These are phyloP conservation scores for Stygiomarasmius scandens DNA, from an alignment of 1,284 basidiomycete species.

Conservation along the genomic window DNA sequence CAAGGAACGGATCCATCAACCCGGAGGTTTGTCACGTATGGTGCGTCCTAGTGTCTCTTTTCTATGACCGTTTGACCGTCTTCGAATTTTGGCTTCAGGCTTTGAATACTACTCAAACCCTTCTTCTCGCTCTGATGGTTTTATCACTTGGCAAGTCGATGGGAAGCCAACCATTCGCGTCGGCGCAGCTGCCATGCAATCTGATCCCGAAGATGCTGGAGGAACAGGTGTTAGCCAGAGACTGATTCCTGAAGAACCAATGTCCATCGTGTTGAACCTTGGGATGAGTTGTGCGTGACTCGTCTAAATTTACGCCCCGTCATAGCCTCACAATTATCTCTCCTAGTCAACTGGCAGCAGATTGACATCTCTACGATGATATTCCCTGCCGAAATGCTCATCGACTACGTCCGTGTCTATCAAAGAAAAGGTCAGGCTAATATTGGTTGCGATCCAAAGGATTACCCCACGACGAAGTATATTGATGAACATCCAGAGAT, in stretches of 20 bases:
- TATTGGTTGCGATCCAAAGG: slow-evolving; percentile 40
- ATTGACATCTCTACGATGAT: slow-evolving; percentile 41
- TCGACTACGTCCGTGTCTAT: slow-evolving; percentile 57
- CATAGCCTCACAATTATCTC: slow-evolving; percentile 50
- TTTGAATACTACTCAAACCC: too few relatives aligned
- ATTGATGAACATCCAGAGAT: too few relatives aligned
- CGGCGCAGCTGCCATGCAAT: slow-evolving; percentile 61
- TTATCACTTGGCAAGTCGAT: slow-evolving; percentile 72
- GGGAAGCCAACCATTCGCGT: slow-evolving; percentile 67
- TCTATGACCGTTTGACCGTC: too few relatives aligned
- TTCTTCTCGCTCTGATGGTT: too few relatives aligned
- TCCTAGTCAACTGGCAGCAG: slow-evolving; percentile 38
- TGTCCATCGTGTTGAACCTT: too few relatives aligned
- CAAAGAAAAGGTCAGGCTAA: slow-evolving; percentile 40
- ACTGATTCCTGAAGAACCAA: slow-evolving; percentile 70
- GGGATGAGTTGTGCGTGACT: slow-evolving; percentile 41
- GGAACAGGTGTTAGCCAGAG: slow-evolving; percentile 61
- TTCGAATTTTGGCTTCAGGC: too few relatives aligned
- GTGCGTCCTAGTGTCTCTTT: too few relatives aligned
- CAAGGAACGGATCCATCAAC: too few relatives aligned
- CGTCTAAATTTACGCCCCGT: slow-evolving; percentile 37
- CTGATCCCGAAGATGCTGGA: too few relatives aligned
- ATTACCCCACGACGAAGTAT: slow-evolving; percentile 48
- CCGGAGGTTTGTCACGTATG: too few relatives aligned
- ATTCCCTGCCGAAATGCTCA: slow-evolving; percentile 49